Percentiles rank a stretch among this genome's conserved stretches.
Conservation (phyloP, 352 stramenopile species). For the Phytophthora pistaciae region DNA sequence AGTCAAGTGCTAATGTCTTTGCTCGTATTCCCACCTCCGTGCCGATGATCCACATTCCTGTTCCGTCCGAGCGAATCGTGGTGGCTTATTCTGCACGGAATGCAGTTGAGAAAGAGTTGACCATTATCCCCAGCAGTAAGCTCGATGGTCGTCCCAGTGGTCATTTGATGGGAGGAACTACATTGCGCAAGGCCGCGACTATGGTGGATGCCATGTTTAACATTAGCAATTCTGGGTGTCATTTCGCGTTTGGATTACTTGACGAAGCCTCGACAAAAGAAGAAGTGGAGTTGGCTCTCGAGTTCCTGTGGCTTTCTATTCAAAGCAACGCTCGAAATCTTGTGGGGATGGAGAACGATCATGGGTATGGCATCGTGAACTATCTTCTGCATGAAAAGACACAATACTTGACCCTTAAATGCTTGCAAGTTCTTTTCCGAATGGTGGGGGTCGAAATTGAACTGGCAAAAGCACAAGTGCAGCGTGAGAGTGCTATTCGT, state of each 20-base stretch:
- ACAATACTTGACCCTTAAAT: slow-evolving; percentile 42
- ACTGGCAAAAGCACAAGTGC: not conserved
- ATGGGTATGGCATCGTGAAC: slow-evolving; percentile 79
- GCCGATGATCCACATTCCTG: slow-evolving; percentile 56
- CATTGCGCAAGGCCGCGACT: slow-evolving; percentile 29
- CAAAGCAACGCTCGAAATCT: slow-evolving; percentile 52
- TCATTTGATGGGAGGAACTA: slow-evolving; percentile 64
- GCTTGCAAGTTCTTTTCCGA: slow-evolving; percentile 53
- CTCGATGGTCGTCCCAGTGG: slow-evolving; percentile 64
- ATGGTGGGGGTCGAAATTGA: slow-evolving; percentile 67
- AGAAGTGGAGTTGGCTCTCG: slow-evolving; percentile 61
- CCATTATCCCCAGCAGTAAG: slow-evolving; percentile 55
- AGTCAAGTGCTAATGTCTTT: slow-evolving; percentile 60
- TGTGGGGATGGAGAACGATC: slow-evolving; percentile 71
- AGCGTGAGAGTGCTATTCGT: slow-evolving; percentile 57
- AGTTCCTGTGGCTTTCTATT: slow-evolving; percentile 49
- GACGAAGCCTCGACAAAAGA: slow-evolving; percentile 44
- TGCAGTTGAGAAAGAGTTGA: slow-evolving; percentile 41
- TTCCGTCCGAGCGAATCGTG: slow-evolving; percentile 61
- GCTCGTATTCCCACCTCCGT: slow-evolving; percentile 60
- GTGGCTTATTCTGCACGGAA: slow-evolving; percentile 60
- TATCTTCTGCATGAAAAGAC: slow-evolving; percentile 72
- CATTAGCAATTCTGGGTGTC: slow-evolving; percentile 56
- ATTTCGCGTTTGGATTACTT: slow-evolving; percentile 64
- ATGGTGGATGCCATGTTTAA: slow-evolving; percentile 54